phyloP scores from a whole-genome alignment of 805 yeast genomes.

The Lachancea nothofagi region DNA sequence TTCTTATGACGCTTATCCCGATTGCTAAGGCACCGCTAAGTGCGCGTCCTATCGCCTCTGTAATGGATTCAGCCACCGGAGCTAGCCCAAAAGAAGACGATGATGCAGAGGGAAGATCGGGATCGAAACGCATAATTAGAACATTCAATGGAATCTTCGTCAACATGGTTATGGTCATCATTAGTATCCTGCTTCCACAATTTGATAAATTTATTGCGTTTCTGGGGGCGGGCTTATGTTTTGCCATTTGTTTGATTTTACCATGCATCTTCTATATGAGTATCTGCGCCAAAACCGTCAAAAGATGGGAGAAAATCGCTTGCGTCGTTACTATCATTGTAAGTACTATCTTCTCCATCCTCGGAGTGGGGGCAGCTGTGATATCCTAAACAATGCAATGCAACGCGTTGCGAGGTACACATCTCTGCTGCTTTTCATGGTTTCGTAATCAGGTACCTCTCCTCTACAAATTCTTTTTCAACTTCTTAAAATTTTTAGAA shows the following conservation, averaged over 20 bases:
- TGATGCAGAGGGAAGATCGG: slow-evolving; percentile 16
- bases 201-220: slow-evolving; percentile 80
- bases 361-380: slow-evolving; percentile 57
- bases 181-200: slow-evolving; percentile 65
- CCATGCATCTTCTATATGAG: slow-evolving; percentile 69
- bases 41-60: slow-evolving; percentile 74
- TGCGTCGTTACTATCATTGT: slow-evolving; percentile 42
- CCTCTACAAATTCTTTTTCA: not conserved
- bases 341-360: slow-evolving; percentile 44
- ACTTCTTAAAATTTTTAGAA: slow-evolving; percentile 5
- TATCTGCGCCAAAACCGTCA: slow-evolving; percentile 44
- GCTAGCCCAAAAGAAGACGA: slow-evolving; percentile 23
- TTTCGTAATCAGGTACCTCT: not conserved
- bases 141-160: slow-evolving; percentile 38
- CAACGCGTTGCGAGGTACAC: too few species aligned
- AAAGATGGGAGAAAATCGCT: slow-evolving; percentile 34
- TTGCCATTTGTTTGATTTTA: slow-evolving; percentile 69
- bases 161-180: slow-evolving; percentile 50
- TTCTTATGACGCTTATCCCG: slow-evolving; percentile 74
- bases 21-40: slow-evolving; percentile 78
- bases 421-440: too few species aligned
- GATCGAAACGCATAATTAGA: slow-evolving; percentile 15
- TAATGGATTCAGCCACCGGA: slow-evolving; percentile 51
- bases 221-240: slow-evolving; percentile 75
- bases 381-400: slow-evolving; percentile 16